phyloP scores from a whole-genome alignment of 2,329 filamentous ascomycete genomes.

The Stagonosporopsis tanaceti region DNA sequence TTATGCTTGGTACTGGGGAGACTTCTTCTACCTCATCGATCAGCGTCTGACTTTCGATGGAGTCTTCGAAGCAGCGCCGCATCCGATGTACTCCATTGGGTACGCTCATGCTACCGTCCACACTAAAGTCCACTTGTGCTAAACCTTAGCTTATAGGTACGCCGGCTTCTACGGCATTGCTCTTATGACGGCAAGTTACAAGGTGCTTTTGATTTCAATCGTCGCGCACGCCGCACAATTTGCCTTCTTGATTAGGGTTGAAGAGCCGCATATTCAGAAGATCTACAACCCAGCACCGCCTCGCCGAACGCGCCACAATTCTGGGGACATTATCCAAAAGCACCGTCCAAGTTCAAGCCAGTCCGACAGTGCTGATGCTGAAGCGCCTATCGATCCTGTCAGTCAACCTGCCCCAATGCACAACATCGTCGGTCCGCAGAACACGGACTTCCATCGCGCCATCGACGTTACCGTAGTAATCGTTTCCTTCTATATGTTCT shows the following conservation, averaged over 20 bases:
- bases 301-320: slow-evolving; percentile 65
- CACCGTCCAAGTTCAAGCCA: slow-evolving; percentile 47
- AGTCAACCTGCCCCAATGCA: slow-evolving; percentile 74
- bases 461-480: slow-evolving; percentile 84
- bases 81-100: slow-evolving; percentile 24
- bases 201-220: slow-evolving; percentile 96
- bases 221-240: slow-evolving; percentile 94
- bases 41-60: slow-evolving; percentile 98
- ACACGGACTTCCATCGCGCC: slow-evolving; percentile 86
- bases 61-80: slow-evolving; percentile 98
- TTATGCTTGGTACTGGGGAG: slow-evolving; percentile 99
- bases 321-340: slow-evolving; percentile 51
- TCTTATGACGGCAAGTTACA: slow-evolving; percentile 97
- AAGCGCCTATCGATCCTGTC: slow-evolving; percentile 52
- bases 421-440: slow-evolving; percentile 81
- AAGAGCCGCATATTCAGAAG: slow-evolving; percentile 98
- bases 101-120: slow-evolving; percentile 6
- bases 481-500: slow-evolving; percentile 76
- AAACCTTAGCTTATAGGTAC: slow-evolving; percentile 66
- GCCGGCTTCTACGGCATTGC: slow-evolving; percentile 98
- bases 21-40: slow-evolving; percentile 98
- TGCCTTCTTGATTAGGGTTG: slow-evolving; percentile 87
- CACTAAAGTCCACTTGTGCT: slow-evolving; percentile 5
- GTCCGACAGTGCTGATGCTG: slow-evolving; percentile 49
- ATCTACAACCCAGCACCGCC: slow-evolving; percentile 92